Evolutionary conservation across 2,329 filamentous ascomycete genomes (phyloP).

Genomic region (Chaetomium sp.): DNA sequence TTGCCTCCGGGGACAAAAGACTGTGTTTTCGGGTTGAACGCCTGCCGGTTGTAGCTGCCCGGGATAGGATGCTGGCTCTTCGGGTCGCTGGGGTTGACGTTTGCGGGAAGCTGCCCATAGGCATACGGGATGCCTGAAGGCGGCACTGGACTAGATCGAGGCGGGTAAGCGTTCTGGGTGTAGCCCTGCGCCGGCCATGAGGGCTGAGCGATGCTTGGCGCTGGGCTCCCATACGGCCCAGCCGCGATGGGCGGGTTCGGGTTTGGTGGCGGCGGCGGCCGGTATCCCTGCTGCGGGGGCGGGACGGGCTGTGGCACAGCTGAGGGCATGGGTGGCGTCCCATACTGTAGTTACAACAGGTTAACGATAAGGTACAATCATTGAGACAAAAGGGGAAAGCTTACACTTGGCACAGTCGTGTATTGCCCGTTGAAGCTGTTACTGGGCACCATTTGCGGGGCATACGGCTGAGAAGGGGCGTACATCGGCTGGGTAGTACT

Average conservation of each 20-base stretch:
- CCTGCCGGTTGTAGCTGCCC: conserved; percentile 70
- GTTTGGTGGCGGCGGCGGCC: conserved; percentile 12
- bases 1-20: conserved; percentile 68
- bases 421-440: conserved; percentile 40
- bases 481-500: conserved; percentile 43
- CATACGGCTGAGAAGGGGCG: conserved; percentile 38
- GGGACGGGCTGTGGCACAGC: conserved; percentile 19
- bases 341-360: conserved; percentile 28
- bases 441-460: conserved; percentile 35
- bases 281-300: conserved; percentile 28
- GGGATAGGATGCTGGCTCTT: conserved; percentile 77
- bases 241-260: conserved; percentile 29
- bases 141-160: conserved; percentile 22
- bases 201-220: conserved; percentile 30
- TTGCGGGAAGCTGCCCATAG: conserved; percentile 70
- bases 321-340: conserved; percentile 27
- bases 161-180: conserved; percentile 27
- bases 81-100: conserved; percentile 62
- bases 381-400: conserved; percentile 21
- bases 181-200: conserved; percentile 30
- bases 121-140: conserved; percentile 54
- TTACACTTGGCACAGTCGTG: conserved; percentile 39
- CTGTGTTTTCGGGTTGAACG: conserved; percentile 91
- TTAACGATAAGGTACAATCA: background rate
- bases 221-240: conserved; percentile 30